phyloP scores from a whole-genome alignment of 768 basidiomycete species.

The Boletus subcaerulescens region DNA sequence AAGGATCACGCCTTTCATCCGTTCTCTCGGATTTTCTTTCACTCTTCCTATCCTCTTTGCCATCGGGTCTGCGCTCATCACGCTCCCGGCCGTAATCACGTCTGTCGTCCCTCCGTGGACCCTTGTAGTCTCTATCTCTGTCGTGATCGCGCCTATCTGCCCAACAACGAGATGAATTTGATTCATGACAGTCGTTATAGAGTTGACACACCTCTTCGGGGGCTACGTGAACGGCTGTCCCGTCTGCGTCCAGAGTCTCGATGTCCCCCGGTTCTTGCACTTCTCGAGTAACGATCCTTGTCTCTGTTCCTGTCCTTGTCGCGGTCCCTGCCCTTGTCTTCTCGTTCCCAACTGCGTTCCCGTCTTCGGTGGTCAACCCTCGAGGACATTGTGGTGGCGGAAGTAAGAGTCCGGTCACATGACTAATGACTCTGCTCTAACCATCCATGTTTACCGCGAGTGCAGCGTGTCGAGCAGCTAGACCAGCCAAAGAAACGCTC shows the following conservation, averaged over 20 bases:
- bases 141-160: constrained; percentile 36
- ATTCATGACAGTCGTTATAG: background rate
- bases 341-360: constrained; percentile 63
- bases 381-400: constrained; percentile 53
- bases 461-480: constrained; percentile 21
- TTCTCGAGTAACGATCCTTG: constrained; percentile 43
- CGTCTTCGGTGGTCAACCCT: constrained; percentile 53
- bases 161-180: background rate
- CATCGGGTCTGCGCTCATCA: constrained; percentile 31
- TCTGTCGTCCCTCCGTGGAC: constrained; percentile 32
- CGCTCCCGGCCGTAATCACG: constrained; percentile 32
- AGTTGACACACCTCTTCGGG: constrained; percentile 30
- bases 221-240: constrained; percentile 40
- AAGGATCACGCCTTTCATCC: constrained; percentile 42
- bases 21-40: constrained; percentile 32
- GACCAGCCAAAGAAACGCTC: constrained; percentile 4
- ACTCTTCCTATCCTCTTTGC: constrained; percentile 30
- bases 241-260: constrained; percentile 35
- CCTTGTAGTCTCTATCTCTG: constrained; percentile 39
- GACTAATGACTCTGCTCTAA: constrained; percentile 7
- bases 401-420: constrained; percentile 23
- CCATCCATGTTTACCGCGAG: constrained; percentile 18
- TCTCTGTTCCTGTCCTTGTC: constrained; percentile 33
- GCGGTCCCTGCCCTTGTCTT: constrained; percentile 28
- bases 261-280: constrained; percentile 32